A percentile compares a stretch with the other conserved stretches of the same genome.
These are phyloP conservation scores for Ophiostoma australiae DNA, from an alignment of 2,329 filamentous ascomycete species.

Conservation along the genomic window DNA sequence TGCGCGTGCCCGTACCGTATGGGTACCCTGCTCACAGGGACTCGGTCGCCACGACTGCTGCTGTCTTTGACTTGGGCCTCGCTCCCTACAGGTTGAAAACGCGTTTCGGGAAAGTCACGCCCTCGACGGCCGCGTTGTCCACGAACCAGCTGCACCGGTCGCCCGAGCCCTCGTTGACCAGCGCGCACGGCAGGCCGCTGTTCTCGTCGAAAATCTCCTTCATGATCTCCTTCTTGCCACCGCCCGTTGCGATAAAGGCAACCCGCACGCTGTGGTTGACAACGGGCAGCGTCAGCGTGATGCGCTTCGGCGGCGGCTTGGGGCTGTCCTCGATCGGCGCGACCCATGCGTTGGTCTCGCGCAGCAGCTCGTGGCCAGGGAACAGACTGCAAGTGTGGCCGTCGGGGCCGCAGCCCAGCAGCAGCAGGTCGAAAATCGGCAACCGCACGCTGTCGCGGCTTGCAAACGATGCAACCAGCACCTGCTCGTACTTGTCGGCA, in stretches of 20 bases:
- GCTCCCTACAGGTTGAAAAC: conserved; percentile 48
- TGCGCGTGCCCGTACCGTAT: neutral
- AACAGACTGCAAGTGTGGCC: conserved; percentile 97
- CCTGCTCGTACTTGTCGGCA: conserved; percentile 89
- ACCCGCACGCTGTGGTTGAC: conserved; percentile 81
- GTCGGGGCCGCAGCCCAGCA: conserved; percentile 91
- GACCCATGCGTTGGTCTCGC: conserved; percentile 87
- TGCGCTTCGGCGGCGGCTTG: conserved; percentile 85
- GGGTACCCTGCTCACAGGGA: neutral
- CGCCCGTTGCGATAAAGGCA: conserved; percentile 87
- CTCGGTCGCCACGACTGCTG: neutral
- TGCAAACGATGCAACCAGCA: conserved; percentile 79
- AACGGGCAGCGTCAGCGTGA: conserved; percentile 88
- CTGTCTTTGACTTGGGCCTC: neutral
- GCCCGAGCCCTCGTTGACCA: conserved; percentile 79
- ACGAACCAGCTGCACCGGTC: conserved; percentile 96
- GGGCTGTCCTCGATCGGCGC: conserved; percentile 87
- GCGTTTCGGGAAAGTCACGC: conserved; percentile 74
- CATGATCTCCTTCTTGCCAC: conserved; percentile 83
- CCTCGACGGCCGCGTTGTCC: conserved; percentile 78
- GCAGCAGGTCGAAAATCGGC: conserved; percentile 88
- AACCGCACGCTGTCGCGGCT: conserved; percentile 89
- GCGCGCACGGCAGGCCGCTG: conserved; percentile 71
- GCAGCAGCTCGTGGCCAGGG: conserved; percentile 78
- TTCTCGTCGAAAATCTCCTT: conserved; percentile 88